phyloP scores from a whole-genome alignment of 2,329 filamentous ascomycete genomes.

The Ceratocystiopsis sp. region DNA sequence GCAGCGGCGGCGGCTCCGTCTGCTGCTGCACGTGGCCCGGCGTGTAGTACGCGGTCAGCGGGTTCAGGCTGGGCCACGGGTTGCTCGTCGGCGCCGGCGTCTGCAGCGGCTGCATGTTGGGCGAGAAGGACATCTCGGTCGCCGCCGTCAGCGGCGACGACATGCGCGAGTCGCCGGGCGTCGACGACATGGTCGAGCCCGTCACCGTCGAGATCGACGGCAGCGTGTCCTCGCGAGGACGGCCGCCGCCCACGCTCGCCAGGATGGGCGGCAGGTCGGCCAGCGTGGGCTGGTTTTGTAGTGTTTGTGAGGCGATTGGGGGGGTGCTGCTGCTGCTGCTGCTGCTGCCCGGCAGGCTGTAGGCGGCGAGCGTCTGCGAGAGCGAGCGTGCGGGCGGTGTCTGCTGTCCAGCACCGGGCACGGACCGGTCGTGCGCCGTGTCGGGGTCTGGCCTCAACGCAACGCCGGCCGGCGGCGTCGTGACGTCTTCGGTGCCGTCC shows the following conservation, averaged over 20 bases:
- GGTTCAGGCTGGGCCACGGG: slow-evolving; percentile 33
- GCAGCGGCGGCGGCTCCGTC: slow-evolving; percentile 25
- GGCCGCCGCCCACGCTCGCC: background rate
- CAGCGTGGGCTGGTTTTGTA: no score
- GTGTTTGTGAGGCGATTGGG: no score
- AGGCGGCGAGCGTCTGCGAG: no score
- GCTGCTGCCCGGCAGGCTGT: no score
- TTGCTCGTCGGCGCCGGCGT: slow-evolving; percentile 12
- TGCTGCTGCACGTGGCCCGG: slow-evolving; percentile 25
- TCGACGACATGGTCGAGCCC: background rate
- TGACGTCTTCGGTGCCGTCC: no score
- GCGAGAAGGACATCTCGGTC: background rate
- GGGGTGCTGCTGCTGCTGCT: no score
- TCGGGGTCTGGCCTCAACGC: no score
- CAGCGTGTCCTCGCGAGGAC: slow-evolving; percentile 13
- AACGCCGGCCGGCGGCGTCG: no score
- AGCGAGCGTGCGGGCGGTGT: no score
- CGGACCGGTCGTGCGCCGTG: no score
- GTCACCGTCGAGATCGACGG: slow-evolving; percentile 8
- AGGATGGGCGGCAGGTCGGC: no score
- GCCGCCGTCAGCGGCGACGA: background rate
- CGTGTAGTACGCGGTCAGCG: slow-evolving; percentile 29
- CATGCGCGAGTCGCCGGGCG: background rate
- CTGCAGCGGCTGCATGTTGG: background rate
- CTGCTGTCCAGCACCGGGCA: no score